Base-by-base conservation (phyloP, 805 yeast species). In the Pichia membranifaciens region DNA sequence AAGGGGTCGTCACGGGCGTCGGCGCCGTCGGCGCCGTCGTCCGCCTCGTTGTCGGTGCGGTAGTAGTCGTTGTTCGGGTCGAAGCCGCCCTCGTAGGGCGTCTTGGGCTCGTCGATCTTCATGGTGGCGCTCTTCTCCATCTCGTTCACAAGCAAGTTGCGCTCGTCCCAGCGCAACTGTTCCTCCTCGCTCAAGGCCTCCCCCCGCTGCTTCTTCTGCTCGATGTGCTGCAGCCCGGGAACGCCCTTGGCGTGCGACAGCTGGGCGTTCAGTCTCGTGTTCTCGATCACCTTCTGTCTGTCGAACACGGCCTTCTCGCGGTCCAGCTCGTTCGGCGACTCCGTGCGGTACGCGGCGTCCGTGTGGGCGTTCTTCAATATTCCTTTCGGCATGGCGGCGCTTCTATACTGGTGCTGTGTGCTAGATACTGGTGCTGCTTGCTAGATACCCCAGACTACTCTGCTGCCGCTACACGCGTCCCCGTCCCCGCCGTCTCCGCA, bases 81-180 rank as follows among this genome's bases (percentile, higher is more conserved):
- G 23, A 87, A 84, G 0, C 96, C 95, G 10, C 93, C 95, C 61
- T 87, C 95, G 58, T 84, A 90, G 5, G 97, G 97, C 1, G 97
- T 90, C 70, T 90, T 90, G 20, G 97, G 97, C 63, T 90, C 97
- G 59, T 87, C 95, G 38, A 90, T 87, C 57, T 82, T 81, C 88
- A 83, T 82, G 25, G 87, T 82, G 20, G 88, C 77, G 10, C 74
- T 65, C 64, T 79, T 79, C 55, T 84, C 87, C 61, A 79, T 85
- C 60, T 89, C 95, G 3, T 87, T 75, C n/a, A 76, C 62, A 43
- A 75, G 77, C 45, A 90, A 65, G 58, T 90, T 90, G 51, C 81
- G 71, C 54, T 86, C 90, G 61, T 90, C 95, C 96, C 96, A 90
- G 60, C 81, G 75, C 55, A 88, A 71, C 54, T 77, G 83, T 28